These are phyloP conservation scores for Suillus hirtellus DNA, from an alignment of 768 basidiomycete genomes.

Conservation along the genomic window DNA sequence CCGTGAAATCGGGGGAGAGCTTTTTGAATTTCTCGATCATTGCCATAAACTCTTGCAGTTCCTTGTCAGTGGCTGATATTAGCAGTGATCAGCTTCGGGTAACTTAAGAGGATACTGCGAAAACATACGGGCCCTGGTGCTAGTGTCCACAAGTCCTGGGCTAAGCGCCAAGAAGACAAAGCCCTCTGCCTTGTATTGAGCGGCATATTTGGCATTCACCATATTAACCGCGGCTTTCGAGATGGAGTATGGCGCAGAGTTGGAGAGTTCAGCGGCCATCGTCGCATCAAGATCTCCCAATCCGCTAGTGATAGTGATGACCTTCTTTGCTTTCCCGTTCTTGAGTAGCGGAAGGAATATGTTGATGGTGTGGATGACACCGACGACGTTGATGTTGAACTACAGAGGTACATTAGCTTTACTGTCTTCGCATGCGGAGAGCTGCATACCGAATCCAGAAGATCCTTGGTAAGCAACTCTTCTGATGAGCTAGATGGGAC, in stretches of 20 bases:
- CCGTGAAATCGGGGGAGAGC: conserved; percentile 17
- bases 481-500: conserved; percentile 17
- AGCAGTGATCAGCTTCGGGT: background rate
- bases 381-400: conserved; percentile 38
- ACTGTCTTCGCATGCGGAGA: background rate
- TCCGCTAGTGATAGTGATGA: conserved; percentile 30
- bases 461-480: conserved; percentile 23
- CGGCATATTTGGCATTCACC: conserved; percentile 39
- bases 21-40: conserved; percentile 17
- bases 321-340: conserved; percentile 34
- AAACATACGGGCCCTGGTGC: conserved; percentile 6
- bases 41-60: conserved; percentile 5
- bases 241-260: conserved; percentile 30
- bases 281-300: conserved; percentile 31
- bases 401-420: conserved; percentile 12
- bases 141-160: conserved; percentile 37
- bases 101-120: conserved; percentile 3
- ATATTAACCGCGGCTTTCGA: conserved; percentile 41
- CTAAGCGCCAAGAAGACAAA: conserved; percentile 37
- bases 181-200: conserved; percentile 32
- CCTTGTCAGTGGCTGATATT: conserved; percentile 14
- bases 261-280: conserved; percentile 14
- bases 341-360: conserved; percentile 41
- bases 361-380: conserved; percentile 36
- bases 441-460: conserved; percentile 20